Evolutionary conservation across 202 grass and related monocot species (phyloP).

Genomic region (Panicum hallii): DNA sequence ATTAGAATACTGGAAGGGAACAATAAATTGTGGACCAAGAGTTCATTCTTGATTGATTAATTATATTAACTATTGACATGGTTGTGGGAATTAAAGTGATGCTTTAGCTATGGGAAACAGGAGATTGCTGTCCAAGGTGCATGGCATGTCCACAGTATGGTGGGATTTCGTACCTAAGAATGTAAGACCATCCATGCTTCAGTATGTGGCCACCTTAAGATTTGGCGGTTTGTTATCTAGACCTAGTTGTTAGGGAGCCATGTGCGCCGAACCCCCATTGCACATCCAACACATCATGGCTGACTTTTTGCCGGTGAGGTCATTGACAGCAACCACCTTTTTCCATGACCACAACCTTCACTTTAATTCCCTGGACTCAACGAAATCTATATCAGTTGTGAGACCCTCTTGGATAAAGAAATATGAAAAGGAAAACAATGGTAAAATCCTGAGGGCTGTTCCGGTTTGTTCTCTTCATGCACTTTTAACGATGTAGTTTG

Average conservation of each 20-base stretch:
- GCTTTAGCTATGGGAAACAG: not conserved
- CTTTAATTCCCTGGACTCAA: not conserved
- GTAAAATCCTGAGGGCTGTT: not conserved
- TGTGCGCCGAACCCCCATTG: not conserved
- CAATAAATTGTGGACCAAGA: not conserved
- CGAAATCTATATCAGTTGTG: conserved; percentile 5
- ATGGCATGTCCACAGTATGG: not conserved
- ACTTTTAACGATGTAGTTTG: too few species aligned
- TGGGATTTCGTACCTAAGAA: not conserved
- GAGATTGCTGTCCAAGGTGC: not conserved
- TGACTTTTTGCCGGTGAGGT: not conserved
- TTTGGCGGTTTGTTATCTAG: not conserved
- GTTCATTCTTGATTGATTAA: conserved; percentile 8
- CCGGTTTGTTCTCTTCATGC: not conserved
- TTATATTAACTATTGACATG: not conserved
- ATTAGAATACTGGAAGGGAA: not conserved
- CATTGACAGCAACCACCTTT: not conserved
- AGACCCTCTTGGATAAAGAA: conserved; percentile 4
- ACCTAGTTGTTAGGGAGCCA: not conserved
- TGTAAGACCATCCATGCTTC: not conserved
- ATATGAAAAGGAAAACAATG: not conserved
- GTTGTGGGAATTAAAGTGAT: not conserved
- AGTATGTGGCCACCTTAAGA: not conserved
- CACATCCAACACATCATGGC: not conserved
- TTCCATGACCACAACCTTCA: too few species aligned